Evolutionary conservation across 371 early-diverging fungal genomes (phyloP), one percentile per base, ranked within the genome.

Genomic region (Blakeslea trispora): DNA sequence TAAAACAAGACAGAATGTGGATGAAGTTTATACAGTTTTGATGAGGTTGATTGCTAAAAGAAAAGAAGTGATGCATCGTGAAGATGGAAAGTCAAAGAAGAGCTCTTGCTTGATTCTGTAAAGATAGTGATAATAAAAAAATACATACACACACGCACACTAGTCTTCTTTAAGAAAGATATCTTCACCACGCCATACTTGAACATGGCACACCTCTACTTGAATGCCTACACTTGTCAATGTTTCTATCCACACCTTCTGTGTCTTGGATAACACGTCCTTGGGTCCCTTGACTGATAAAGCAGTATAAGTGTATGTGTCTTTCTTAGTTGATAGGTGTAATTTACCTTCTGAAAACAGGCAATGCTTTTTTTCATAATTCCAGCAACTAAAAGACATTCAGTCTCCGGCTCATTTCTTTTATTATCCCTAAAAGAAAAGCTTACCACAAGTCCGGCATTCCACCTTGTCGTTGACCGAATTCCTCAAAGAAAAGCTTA

Each of bases 1-100:
- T 48, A 93, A 93, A 74, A 91, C 91, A 18, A 64, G 89, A 59
- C 78, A 78, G 41, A 91, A 93, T 63, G 92, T 92, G 0, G 91
- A 92, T 3, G 89, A 90, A 59, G 85, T 84, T 6, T 93, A 86
- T 69, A 79, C 74, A 21, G 78, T 75, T 34, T 63, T 93, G 59
- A 85, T 92, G 89, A 71, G 89, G 42, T 72, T 75, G 54, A 90
- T 91, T 47, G 72, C 78, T 43, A 75, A 79, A 40, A 73, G 85
- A 49, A 88, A 89, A 47, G 76, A 72, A 41, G 58, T 54, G 7
- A 63, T 64, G 45, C 69, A 74, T 45, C 73, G 73, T 19, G 63
- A 64, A 14, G 77, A 77, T 45, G 64, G 66, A 23, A 81, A 71
- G 64, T 55, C 58, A 40, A 81, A 76, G 66, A 81, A 76, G 71